Evolutionary conservation across 495 filamentous ascomycete species (phyloP).

Genomic region (Parachaetomium inaequale): DNA sequence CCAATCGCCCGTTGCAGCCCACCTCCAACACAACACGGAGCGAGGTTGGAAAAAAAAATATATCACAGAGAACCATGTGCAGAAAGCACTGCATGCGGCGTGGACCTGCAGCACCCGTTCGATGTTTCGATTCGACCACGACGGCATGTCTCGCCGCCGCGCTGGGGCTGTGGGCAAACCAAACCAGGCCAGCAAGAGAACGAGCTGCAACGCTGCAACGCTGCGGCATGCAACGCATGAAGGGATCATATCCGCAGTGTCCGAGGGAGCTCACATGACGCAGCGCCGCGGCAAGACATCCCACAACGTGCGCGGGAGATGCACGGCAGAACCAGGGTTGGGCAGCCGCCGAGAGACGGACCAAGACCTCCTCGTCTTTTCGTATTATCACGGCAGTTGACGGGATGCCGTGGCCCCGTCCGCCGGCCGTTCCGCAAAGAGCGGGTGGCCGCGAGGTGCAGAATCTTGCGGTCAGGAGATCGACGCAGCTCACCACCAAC

Average conservation of each 20-base stretch:
- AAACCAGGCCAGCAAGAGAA: background rate
- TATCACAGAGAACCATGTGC: background rate
- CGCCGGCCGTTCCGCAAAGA: too few relatives aligned
- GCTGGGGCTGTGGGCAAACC: background rate
- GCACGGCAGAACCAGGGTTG: background rate
- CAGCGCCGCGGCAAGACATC: constrained; percentile 6
- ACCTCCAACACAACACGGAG: background rate
- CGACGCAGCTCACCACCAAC: background rate
- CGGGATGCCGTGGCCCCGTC: too few relatives aligned
- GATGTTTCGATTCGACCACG: background rate
- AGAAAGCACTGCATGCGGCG: background rate
- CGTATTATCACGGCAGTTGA: background rate
- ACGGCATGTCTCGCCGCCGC: background rate
- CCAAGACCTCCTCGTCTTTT: background rate
- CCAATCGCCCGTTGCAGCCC: background rate
- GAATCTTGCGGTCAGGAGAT: background rate
- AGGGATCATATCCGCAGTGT: background rate
- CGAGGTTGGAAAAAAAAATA: background rate
- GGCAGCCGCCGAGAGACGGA: background rate
- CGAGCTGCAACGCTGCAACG: background rate
- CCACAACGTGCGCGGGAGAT: background rate
- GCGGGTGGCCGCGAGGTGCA: too few relatives aligned
- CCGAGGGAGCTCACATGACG: constrained; percentile 18
- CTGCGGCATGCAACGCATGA: background rate
- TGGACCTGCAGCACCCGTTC: background rate